Percentiles rank a stretch among this genome's conserved stretches.
Conservation (phyloP, 164 flowering plant genomes). For the Chloranthus sessilifolius region DNA sequence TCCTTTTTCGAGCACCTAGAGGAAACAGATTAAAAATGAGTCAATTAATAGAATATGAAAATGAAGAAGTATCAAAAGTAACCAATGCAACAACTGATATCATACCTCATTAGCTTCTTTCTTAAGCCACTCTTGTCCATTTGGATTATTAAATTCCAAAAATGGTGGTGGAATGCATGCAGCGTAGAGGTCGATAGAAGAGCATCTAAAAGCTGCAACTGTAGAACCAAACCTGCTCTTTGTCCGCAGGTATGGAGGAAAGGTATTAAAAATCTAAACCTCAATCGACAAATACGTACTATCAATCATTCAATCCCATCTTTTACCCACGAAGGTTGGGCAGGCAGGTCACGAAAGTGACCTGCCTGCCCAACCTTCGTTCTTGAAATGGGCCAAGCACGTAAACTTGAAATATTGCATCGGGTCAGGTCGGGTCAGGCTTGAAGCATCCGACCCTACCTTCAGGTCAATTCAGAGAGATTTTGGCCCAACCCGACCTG, state of each 20-base stretch:
- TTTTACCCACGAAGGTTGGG: too few relatives aligned
- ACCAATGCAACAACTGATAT: background rate
- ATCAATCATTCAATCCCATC: too few relatives aligned
- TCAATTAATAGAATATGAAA: background rate
- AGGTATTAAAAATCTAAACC: too few relatives aligned
- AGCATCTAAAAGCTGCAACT: constrained; percentile 80
- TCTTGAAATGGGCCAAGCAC: too few relatives aligned
- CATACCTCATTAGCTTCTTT: constrained; percentile 62
- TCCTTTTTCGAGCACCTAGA: constrained; percentile 63
- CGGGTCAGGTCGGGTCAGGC: too few relatives aligned
- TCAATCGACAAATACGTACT: too few relatives aligned
- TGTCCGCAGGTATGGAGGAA: constrained; percentile 9
- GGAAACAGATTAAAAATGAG: background rate
- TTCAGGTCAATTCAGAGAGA: too few relatives aligned
- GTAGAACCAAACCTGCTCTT: constrained; percentile 65
- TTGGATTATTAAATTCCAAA: constrained; percentile 48
- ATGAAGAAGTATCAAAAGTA: constrained; percentile 1
- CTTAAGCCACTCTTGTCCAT: constrained; percentile 40
- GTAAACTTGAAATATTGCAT: too few relatives aligned
- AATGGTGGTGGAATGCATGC: constrained; percentile 64
- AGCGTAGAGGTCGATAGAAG: constrained; percentile 48
- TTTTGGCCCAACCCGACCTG: too few relatives aligned
- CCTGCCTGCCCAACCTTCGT: too few relatives aligned
- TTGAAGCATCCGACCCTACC: too few relatives aligned
- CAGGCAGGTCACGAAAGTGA: too few relatives aligned